Evolutionary conservation across 2,329 filamentous ascomycete species (phyloP).

Genomic region (Diaporthe amygdali): DNA sequence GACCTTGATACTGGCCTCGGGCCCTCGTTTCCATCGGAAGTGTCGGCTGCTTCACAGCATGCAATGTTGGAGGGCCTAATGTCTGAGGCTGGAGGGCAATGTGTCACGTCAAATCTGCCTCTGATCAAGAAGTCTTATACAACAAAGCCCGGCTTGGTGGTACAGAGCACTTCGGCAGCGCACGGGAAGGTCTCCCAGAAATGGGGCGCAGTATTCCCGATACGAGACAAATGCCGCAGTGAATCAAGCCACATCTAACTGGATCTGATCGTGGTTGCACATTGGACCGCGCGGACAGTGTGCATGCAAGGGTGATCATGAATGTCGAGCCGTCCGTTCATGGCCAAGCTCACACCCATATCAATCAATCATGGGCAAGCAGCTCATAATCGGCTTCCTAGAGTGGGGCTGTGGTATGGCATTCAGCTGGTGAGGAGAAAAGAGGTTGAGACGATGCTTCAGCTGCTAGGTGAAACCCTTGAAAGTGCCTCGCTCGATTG

Average conservation of each 20-base stretch:
- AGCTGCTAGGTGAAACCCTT: background rate
- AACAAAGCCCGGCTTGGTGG: background rate
- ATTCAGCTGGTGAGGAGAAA: background rate
- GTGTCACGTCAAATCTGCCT: background rate
- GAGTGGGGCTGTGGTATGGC: background rate
- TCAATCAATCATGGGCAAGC: background rate
- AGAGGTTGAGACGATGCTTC: background rate
- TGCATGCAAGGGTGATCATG: background rate
- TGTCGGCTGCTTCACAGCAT: background rate
- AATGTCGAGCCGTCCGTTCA: background rate
- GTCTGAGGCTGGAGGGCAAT: background rate
- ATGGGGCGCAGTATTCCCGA: background rate
- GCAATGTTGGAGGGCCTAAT: too few species aligned
- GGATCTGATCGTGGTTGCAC: background rate
- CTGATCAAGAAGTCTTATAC: background rate
- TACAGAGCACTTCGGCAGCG: background rate
- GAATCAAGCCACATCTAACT: background rate
- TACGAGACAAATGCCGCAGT: conserved; percentile 3
- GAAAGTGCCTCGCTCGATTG: background rate
- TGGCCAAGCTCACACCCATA: background rate
- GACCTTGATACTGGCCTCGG: background rate
- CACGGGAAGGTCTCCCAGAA: background rate
- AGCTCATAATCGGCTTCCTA: background rate
- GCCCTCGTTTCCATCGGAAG: background rate
- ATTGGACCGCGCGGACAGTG: background rate